phyloP scores from a whole-genome alignment of 305 asterid species.

The Solanum chacoense region DNA sequence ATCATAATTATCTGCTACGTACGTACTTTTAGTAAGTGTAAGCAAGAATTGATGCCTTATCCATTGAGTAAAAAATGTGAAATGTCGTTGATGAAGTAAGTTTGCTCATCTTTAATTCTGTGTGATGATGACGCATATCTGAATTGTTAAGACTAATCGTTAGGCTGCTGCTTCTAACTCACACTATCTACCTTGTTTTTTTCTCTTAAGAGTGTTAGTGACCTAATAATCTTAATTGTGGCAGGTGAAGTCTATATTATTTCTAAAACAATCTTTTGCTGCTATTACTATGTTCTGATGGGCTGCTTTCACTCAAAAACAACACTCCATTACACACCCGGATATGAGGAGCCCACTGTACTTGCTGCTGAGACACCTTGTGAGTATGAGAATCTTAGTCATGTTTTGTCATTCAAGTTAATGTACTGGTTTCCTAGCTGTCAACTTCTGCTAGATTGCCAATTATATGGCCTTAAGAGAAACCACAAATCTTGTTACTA shows the following conservation, averaged over 20 bases:
- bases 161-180: not conserved
- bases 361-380: slow-evolving; percentile 88
- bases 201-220: not conserved
- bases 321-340: slow-evolving; percentile 26
- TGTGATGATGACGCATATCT: not conserved
- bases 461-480: not conserved
- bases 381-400: slow-evolving; percentile 26
- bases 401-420: not conserved
- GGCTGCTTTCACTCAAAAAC: slow-evolving; percentile 64
- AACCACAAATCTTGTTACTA: not conserved
- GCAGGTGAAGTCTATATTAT: not conserved
- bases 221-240: not conserved
- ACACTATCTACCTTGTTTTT: not conserved
- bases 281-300: slow-evolving; percentile 20
- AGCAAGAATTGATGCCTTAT: not conserved
- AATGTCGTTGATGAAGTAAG: not conserved
- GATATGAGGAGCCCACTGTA: slow-evolving; percentile 68
- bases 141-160: not conserved
- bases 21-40: not conserved
- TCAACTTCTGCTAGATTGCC: not conserved
- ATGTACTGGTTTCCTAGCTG: not conserved
- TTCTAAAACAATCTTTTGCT: not conserved
- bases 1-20: not conserved
- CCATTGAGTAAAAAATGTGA: not conserved
- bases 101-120: not conserved